Conservation (phyloP, 2,329 filamentous ascomycete species). For the Apiospora phragmitis region DNA sequence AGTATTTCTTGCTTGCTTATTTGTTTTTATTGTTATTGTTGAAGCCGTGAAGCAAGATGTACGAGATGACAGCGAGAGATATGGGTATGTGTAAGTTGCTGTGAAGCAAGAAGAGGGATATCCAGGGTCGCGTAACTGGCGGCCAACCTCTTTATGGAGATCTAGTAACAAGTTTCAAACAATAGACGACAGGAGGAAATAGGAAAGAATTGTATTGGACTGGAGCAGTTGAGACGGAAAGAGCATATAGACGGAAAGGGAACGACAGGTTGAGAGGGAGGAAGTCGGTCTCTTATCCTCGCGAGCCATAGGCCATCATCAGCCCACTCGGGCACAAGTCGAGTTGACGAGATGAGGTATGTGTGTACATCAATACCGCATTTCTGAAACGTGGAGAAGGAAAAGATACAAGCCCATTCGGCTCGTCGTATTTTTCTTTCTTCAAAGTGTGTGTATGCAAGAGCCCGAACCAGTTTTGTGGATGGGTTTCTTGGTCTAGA, state of each 20-base stretch:
- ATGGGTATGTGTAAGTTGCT: slow-evolving; percentile 19
- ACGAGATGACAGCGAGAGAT: slow-evolving; percentile 13
- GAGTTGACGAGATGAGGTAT: slow-evolving; percentile 5
- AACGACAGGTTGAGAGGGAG: slow-evolving; percentile 23
- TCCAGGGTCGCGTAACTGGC: slow-evolving; percentile 23
- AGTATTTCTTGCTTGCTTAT: slow-evolving; percentile 13
- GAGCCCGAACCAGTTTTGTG: slow-evolving; percentile 17
- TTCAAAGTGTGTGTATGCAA: slow-evolving; percentile 16
- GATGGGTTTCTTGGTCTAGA: slow-evolving; percentile 18
- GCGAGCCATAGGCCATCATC: slow-evolving; percentile 29
- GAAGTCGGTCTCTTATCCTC: slow-evolving; percentile 34
- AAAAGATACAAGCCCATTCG: slow-evolving; percentile 14
- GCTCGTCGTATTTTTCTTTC: background rate
- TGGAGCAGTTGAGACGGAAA: slow-evolving; percentile 29
- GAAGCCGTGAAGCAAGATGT: slow-evolving; percentile 7
- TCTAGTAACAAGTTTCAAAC: slow-evolving; percentile 25
- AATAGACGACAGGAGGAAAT: slow-evolving; percentile 20
- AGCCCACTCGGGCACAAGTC: slow-evolving; percentile 23
- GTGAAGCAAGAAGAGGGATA: slow-evolving; percentile 26
- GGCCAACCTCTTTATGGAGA: slow-evolving; percentile 24
- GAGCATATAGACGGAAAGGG: slow-evolving; percentile 23
- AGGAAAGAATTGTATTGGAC: slow-evolving; percentile 30
- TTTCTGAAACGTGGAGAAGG: slow-evolving; percentile 36
- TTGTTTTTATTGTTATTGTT: background rate
- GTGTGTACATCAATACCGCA: slow-evolving; percentile 13